phyloP scores from a whole-genome alignment of 225 moss, liverwort and hornwort species.

The Sphagnum tenellum region DNA sequence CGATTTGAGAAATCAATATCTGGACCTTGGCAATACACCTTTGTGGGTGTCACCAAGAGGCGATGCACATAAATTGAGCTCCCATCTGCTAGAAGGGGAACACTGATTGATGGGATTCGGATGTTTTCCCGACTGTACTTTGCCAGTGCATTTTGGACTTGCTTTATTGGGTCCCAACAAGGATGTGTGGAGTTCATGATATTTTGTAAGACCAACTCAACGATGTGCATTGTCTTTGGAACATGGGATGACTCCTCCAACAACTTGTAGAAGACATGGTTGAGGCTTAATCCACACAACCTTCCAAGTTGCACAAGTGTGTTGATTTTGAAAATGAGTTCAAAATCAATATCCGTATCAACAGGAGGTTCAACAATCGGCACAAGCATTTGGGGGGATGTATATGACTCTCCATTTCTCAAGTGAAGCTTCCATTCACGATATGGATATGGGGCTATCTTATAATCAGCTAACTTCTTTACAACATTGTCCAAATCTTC shows the following conservation, averaged over 20 bases:
- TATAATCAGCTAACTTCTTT: slow-evolving; percentile 49
- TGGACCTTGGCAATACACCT: slow-evolving; percentile 48
- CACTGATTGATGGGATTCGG: slow-evolving; percentile 30
- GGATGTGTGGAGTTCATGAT: slow-evolving; percentile 2
- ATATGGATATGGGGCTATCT: slow-evolving; percentile 28
- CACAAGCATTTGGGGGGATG: slow-evolving; percentile 46
- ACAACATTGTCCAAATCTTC: slow-evolving; percentile 35
- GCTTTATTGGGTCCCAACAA: slow-evolving; percentile 33
- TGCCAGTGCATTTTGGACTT: slow-evolving; percentile 14
- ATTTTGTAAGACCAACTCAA: slow-evolving; percentile 29
- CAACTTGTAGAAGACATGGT: slow-evolving; percentile 22
- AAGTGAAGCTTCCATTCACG: slow-evolving; percentile 13
- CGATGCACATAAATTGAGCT: slow-evolving; percentile 52
- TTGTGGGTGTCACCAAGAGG: slow-evolving; percentile 60
- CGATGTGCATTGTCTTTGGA: slow-evolving; percentile 6
- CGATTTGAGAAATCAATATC: slow-evolving; percentile 71
- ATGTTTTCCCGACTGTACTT: slow-evolving; percentile 3
- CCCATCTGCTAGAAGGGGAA: slow-evolving; percentile 7
- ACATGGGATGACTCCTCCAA: slow-evolving; percentile 15
- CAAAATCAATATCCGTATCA: slow-evolving; percentile 25
- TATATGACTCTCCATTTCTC: slow-evolving; percentile 18
- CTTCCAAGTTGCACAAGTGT: slow-evolving; percentile 55
- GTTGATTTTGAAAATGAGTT: slow-evolving; percentile 52
- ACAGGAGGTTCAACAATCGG: slow-evolving; percentile 43
- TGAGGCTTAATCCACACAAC: slow-evolving; percentile 39